These are phyloP conservation scores for Phaeoacremonium minimum DNA, from an alignment of 2,329 filamentous ascomycete species.

Conservation along the genomic window DNA sequence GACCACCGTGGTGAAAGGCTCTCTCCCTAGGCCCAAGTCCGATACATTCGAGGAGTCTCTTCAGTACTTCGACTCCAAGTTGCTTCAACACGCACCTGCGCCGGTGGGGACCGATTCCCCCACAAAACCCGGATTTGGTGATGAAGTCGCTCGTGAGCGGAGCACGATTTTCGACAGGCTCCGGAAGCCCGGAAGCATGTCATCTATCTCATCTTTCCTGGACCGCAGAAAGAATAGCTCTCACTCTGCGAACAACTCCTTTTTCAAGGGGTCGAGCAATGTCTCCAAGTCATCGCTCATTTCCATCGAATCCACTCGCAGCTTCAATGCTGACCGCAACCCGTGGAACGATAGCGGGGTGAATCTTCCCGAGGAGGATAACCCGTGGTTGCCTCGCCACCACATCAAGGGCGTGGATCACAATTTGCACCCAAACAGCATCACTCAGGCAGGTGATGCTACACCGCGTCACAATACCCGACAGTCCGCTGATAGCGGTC, in stretches of 20 bases:
- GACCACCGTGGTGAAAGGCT: conserved; percentile 78
- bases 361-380: conserved; percentile 86
- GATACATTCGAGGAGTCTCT: conserved; percentile 97
- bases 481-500: conserved; percentile 84
- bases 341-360: conserved; percentile 98
- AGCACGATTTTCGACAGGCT: conserved; percentile 87
- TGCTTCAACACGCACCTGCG: conserved; percentile 86
- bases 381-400: conserved; percentile 58
- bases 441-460: conserved; percentile 71
- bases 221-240: conserved; percentile 92
- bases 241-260: conserved; percentile 72
- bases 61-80: conserved; percentile 94
- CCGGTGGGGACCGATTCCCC: conserved; percentile 81
- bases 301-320: conserved; percentile 91
- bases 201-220: conserved; percentile 92
- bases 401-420: conserved; percentile 62
- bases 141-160: conserved; percentile 74
- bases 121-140: conserved; percentile 77
- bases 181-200: conserved; percentile 91
- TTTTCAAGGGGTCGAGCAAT: conserved; percentile 90
- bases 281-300: conserved; percentile 93
- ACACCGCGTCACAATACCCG: conserved; percentile 81
- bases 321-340: conserved; percentile 85
- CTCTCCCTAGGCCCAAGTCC: conserved; percentile 96
- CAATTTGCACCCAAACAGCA: conserved; percentile 52